phyloP scores from a whole-genome alignment of 163 green algal genomes.

The Chloromonas sp. region DNA sequence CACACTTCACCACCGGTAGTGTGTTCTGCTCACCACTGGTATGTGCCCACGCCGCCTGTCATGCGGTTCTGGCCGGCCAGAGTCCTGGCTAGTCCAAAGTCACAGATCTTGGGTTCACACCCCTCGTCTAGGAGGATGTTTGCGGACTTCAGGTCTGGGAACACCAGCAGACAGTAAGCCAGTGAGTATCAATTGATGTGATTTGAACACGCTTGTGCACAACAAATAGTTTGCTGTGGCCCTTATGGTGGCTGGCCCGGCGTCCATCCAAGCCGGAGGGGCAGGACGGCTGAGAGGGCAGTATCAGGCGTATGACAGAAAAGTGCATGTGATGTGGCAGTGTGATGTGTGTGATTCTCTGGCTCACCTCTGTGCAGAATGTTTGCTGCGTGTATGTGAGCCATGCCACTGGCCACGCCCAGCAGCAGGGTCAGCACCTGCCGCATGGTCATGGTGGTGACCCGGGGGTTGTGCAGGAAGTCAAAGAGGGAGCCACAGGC shows the following conservation, averaged over 20 bases:
- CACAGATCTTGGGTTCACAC: conserved; percentile 42
- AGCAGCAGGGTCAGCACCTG: conserved; percentile 26
- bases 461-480: conserved; percentile 15
- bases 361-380: conserved; percentile 22
- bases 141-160: conserved; percentile 50
- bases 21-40: conserved; percentile 22
- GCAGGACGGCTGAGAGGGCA: background rate
- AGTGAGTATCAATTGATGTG: background rate
- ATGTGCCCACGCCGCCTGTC: conserved; percentile 49
- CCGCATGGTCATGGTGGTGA: background rate
- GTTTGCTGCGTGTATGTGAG: conserved; percentile 18
- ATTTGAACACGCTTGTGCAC: background rate
- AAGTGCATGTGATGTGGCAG: background rate
- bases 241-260: background rate
- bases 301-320: conserved; percentile 1
- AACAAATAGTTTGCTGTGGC: background rate
- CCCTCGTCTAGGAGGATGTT: conserved; percentile 58
- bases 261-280: background rate
- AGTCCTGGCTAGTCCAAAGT: conserved; percentile 51
- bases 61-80: background rate
- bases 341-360: background rate
- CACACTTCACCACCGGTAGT: background rate
- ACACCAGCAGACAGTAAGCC: background rate
- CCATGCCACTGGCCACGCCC: conserved; percentile 31
- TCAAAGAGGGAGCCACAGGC: conserved; percentile 19